Conservation (phyloP, 257 asterid genomes). For the Solanum chaucha region DNA sequence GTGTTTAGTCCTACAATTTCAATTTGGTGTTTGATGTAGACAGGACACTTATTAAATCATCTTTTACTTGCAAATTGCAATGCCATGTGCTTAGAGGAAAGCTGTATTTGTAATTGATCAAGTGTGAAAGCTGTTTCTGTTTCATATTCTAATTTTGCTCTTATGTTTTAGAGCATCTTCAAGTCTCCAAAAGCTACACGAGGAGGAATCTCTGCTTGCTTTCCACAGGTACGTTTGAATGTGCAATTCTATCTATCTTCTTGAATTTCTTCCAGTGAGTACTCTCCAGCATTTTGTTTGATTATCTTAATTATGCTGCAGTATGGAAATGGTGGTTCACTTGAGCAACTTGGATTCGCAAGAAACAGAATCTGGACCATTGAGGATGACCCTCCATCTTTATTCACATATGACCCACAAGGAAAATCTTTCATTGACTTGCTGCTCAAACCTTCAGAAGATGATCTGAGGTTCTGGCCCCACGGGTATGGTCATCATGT, state of each 20-base stretch:
- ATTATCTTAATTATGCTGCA: slow-evolving; percentile 14
- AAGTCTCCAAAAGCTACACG: slow-evolving; percentile 85
- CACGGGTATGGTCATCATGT: slow-evolving; percentile 38
- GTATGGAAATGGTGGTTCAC: slow-evolving; percentile 63
- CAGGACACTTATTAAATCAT: background rate
- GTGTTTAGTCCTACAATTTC: background rate
- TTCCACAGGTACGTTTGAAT: slow-evolving; percentile 62
- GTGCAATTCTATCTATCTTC: background rate
- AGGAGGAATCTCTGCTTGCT: slow-evolving; percentile 84
- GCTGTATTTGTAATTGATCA: background rate
- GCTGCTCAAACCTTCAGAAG: slow-evolving; percentile 78
- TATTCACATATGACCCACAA: slow-evolving; percentile 36
- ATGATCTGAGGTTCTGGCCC: slow-evolving; percentile 85
- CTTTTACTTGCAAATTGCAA: background rate
- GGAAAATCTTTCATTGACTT: slow-evolving; percentile 77
- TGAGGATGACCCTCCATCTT: slow-evolving; percentile 74
- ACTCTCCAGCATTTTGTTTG: background rate
- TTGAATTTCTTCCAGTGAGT: background rate
- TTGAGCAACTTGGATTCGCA: slow-evolving; percentile 81
- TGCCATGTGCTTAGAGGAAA: background rate
- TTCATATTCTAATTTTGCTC: background rate
- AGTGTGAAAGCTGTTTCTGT: background rate
- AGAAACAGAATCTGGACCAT: slow-evolving; percentile 74
- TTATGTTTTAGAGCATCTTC: slow-evolving; percentile 50
- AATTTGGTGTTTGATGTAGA: background rate